Base-by-base conservation (phyloP, 345 rosid genomes). In the Firmiana major region DNA sequence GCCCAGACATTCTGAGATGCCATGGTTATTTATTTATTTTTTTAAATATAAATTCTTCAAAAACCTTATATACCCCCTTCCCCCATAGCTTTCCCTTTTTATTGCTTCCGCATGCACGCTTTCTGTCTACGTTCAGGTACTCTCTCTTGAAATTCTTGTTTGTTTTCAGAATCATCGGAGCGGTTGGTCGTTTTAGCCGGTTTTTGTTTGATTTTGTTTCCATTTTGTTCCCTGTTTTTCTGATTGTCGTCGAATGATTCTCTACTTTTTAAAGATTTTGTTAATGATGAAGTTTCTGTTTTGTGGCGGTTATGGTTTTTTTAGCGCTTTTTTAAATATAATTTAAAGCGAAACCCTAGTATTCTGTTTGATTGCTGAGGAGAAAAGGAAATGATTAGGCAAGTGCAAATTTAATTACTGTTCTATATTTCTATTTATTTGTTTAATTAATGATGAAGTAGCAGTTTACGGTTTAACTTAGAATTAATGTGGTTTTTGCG, bases 231-330 rank as follows among this genome's bases (percentile, higher is more conserved):
- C 19, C 40, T 62, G 15, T 31, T 63, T 68, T 69, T 31, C 57
- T 26, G 12, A 51, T 49, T 31, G 74, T 12, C 26, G 12, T 70
- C 43, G 36, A 16, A 28, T 17, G 22, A 17, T 49, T 34, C 26
- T 3, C 7, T 46, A 71, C 21, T 2, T 48, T 49, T 49, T 46
- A 26, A 15, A 7, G 28, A 63, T 34, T 28, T 6, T 70, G 4
- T 43, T 49, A 10, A 51, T 51, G 40, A 51, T 51, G 45, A 71
- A 10, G 45, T 71, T 71, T 51, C 45, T 51, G 34, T 48, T 51
- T 10, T 71, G 38, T 49, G 60, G 43, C 58, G 60, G 74, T 71
- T 71, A 71, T 49, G 74, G 24, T 9, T 71, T 70, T 70, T 49
- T 9, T 69, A 0, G 55, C 21, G 21, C 21, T 26, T 45, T 70